Conservation (phyloP, 148 eudicot genomes). For the Fagopyrum esculentum region DNA sequence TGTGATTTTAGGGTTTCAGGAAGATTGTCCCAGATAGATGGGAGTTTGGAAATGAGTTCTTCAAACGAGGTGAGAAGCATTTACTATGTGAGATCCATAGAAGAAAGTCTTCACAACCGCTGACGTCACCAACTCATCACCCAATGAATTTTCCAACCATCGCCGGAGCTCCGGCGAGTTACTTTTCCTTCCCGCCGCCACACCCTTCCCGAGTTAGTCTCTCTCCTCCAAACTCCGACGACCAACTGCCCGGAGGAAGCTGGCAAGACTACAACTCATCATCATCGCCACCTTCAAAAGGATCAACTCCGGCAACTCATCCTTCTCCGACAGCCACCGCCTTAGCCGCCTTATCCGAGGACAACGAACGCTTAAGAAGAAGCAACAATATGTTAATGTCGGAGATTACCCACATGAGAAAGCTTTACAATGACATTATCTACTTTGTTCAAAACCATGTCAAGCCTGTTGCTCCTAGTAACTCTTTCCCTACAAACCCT, state of each 20-base stretch:
- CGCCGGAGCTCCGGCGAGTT: slow-evolving; percentile 4
- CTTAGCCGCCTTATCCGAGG: slow-evolving; percentile 54
- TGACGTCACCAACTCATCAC: slow-evolving; percentile 29
- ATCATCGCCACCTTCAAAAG: slow-evolving; percentile 11
- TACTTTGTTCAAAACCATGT: slow-evolving; percentile 89
- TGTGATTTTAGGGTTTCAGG: slow-evolving; percentile 61
- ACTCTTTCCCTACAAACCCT: slow-evolving; percentile 9
- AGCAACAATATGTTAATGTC: slow-evolving; percentile 67
- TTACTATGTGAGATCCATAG: slow-evolving; percentile 84
- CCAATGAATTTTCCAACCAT: slow-evolving; percentile 7
- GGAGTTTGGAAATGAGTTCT: slow-evolving; percentile 91
- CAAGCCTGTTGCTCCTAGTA: slow-evolving; percentile 54
- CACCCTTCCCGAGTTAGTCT: slow-evolving; percentile 31
- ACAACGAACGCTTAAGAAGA: slow-evolving; percentile 63
- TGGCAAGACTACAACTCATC: slow-evolving; percentile 26
- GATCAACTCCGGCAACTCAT: neutral
- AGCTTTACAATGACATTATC: slow-evolving; percentile 77
- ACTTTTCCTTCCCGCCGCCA: slow-evolving; percentile 29
- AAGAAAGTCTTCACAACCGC: slow-evolving; percentile 64
- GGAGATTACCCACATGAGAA: slow-evolving; percentile 81
- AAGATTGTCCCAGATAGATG: slow-evolving; percentile 82
- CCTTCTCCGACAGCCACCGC: slow-evolving; percentile 1
- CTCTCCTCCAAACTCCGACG: slow-evolving; percentile 47
- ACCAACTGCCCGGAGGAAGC: slow-evolving; percentile 13
- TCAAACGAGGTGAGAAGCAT: slow-evolving; percentile 82